Evolutionary conservation across 1,284 basidiomycete species (phyloP), one percentile per base, ranked within the genome.

Genomic region (Ustilago shanxiensis): DNA sequence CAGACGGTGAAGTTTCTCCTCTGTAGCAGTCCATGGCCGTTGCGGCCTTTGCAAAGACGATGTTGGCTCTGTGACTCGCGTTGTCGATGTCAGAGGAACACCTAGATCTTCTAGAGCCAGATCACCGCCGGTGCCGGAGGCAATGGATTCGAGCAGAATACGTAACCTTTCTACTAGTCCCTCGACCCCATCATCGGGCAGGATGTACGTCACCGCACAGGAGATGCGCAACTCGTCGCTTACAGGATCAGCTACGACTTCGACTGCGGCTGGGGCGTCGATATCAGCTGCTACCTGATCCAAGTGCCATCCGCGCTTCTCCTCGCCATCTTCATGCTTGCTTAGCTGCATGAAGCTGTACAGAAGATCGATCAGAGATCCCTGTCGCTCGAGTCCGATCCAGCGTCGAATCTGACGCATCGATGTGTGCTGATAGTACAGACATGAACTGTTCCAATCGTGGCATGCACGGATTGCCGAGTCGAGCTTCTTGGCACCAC

Each of bases 221-320:
- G 63, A 58, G 26, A 65, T 59, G 10, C 55, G 55, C 33, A 65
- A 31, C 56, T 65, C 63, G 63, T 65, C 26, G 2, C n/a, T 53
- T 16, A 14, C 44, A 29, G 28, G 10, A 53, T 65, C 56, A 18
- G 31, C 55, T 2, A 24, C 20, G 33, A 53, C 63, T 39, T 65
- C 56, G 24, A 65, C 37, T 6, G 63, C 63, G 31, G 56, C 56
- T 29, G 63, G 50, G 3, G 63, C 63, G 31, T 65, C 63, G 9
- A 50, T 65, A 3, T 65, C 56, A 22, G 56, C 63, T 8, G 59
- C 56, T 41, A 65, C 16, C n/a, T 47, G 24, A n/a, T 54, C 51
- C 41, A 65, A 31, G 8, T 9, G 22, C 63, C 63, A 65, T 1
- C 22, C 16, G 31, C 26, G 35, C 16, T n/a, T 33, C 28, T 33